Percentiles rank a stretch among this genome's conserved stretches.
Evolutionary conservation across 371 early-diverging fungal genomes (phyloP).

Genomic region (Fennellomyces sp.): DNA sequence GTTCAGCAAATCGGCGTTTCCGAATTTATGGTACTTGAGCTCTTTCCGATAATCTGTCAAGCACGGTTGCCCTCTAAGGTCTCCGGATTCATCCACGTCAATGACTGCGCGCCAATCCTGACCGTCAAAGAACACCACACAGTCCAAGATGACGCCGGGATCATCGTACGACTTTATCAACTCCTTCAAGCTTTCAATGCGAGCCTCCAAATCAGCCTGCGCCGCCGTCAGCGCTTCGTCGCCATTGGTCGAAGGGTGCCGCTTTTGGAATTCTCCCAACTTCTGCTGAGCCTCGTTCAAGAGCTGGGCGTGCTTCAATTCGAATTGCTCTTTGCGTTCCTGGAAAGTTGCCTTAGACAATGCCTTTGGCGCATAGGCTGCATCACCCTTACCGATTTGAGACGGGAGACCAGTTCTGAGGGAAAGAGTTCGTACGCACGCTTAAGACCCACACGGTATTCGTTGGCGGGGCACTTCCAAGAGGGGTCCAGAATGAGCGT

Average conservation of each 20-base stretch:
- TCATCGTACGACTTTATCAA: constrained; percentile 71
- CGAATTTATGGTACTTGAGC: constrained; percentile 74
- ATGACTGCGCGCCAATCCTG: constrained; percentile 85
- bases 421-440: constrained; percentile 82
- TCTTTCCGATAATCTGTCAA: constrained; percentile 83
- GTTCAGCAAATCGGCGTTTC: constrained; percentile 79
- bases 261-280: constrained; percentile 53
- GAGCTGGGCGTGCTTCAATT: constrained; percentile 66
- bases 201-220: constrained; percentile 69
- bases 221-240: constrained; percentile 35
- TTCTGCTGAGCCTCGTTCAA: constrained; percentile 64
- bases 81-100: constrained; percentile 80
- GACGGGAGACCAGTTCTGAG: constrained; percentile 50
- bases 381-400: constrained; percentile 55
- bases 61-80: constrained; percentile 67
- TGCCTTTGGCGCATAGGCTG: no score
- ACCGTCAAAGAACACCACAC: constrained; percentile 89
- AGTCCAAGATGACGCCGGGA: constrained; percentile 80
- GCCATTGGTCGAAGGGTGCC: constrained; percentile 21
- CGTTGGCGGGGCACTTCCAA: constrained; percentile 81
- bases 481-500: constrained; percentile 68
- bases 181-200: constrained; percentile 69
- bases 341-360: constrained; percentile 8
- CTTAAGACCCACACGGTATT: constrained; percentile 87
- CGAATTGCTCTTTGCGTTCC: constrained; percentile 71